Evolutionary conservation across 2,329 filamentous ascomycete genomes (phyloP).

Genomic region (Whalleya microplaca): DNA sequence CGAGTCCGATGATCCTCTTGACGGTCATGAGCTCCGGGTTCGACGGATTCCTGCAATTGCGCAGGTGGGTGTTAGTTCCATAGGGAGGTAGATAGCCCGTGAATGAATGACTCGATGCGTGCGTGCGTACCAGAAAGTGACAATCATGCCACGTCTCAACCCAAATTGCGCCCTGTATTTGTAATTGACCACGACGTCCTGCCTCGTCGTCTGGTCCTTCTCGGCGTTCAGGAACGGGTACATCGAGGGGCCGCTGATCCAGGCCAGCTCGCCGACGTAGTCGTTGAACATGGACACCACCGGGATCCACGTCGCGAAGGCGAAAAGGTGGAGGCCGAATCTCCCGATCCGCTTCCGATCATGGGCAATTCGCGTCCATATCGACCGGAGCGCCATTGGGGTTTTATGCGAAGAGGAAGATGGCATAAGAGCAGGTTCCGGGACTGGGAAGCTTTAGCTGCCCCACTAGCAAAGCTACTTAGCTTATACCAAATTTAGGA

Average conservation of each 20-base stretch:
- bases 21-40: slow-evolving; percentile 72
- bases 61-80: slow-evolving; percentile 13
- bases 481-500: no score
- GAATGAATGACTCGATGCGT: slow-evolving; percentile 29
- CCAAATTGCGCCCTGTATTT: slow-evolving; percentile 62
- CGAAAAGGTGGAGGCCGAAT: slow-evolving; percentile 52
- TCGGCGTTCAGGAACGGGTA: slow-evolving; percentile 75
- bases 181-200: slow-evolving; percentile 61
- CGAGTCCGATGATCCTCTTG: slow-evolving; percentile 82
- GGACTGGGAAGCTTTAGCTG: not conserved
- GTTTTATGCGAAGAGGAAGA: not conserved
- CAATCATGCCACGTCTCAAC: slow-evolving; percentile 72
- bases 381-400: slow-evolving; percentile 41
- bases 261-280: slow-evolving; percentile 61
- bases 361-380: slow-evolving; percentile 41
- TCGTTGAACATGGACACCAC: slow-evolving; percentile 64
- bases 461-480: not conserved
- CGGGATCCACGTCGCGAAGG: slow-evolving; percentile 64
- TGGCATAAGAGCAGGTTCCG: not conserved
- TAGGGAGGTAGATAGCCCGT: not conserved
- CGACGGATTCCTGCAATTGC: slow-evolving; percentile 63
- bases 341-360: slow-evolving; percentile 30
- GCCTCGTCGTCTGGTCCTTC: slow-evolving; percentile 56
- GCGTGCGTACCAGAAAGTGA: slow-evolving; percentile 69
- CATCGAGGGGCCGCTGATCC: slow-evolving; percentile 71